A percentile compares a stretch with the other conserved stretches of the same genome.
Conservation (phyloP, 208 protist species). For the Leishmania gerbilli region DNA sequence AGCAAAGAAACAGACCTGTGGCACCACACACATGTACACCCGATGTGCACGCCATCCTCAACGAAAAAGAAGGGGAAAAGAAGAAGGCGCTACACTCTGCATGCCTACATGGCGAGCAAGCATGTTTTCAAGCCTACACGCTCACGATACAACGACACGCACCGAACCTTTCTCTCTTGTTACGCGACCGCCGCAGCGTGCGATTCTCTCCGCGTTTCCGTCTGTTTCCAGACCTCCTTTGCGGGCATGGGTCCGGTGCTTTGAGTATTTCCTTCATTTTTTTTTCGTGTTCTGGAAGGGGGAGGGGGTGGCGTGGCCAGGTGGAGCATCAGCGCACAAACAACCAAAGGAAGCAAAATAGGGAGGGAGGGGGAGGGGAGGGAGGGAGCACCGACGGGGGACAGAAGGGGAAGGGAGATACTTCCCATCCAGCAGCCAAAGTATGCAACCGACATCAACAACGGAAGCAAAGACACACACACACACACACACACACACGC, state of each 20-base stretch:
- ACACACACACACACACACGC: not conserved
- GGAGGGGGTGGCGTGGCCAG: not conserved
- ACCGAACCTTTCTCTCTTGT: not conserved
- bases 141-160: not conserved
- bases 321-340: not conserved
- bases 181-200: not conserved
- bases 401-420: not conserved
- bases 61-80: too few relatives aligned
- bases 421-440: not conserved
- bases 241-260: not conserved
- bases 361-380: not conserved
- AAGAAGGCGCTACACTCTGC: not conserved
- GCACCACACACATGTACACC: not conserved
- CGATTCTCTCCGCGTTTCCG: not conserved
- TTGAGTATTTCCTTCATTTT: not conserved
- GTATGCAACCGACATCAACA: not conserved
- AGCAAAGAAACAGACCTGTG: not conserved
- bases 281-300: not conserved
- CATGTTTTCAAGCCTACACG: not conserved
- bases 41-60: not conserved
- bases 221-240: not conserved
- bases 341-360: slow-evolving; percentile 11
- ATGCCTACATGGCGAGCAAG: not conserved
- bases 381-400: not conserved
- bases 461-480: slow-evolving; percentile 8